Percentiles rank a stretch among this genome's conserved stretches.
These are phyloP conservation scores for Camelina sativa DNA, from an alignment of 345 rosid species.

Conservation along the genomic window DNA sequence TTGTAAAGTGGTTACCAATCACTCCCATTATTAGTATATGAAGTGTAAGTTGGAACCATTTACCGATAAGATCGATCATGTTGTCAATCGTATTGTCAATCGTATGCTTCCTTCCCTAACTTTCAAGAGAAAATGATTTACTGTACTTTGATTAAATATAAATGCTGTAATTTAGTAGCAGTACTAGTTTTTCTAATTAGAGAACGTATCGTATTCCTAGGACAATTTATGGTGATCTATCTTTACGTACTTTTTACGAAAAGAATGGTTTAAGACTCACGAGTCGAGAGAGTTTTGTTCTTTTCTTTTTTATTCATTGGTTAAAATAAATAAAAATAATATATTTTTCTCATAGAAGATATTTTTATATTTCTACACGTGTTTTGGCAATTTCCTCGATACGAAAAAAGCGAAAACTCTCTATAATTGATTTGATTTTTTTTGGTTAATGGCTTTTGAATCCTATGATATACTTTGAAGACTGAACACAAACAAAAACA, in stretches of 20 bases:
- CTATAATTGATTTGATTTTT: slow-evolving; percentile 6
- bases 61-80: too few relatives aligned
- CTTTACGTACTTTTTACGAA: slow-evolving; percentile 38
- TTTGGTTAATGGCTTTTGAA: slow-evolving; percentile 11
- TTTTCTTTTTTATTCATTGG: neutral
- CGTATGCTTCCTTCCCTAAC: neutral
- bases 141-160: neutral
- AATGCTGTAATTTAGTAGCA: neutral
- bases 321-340: neutral
- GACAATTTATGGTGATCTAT: neutral
- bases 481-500: neutral
- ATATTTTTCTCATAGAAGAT: slow-evolving; percentile 18
- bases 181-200: neutral
- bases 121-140: neutral
- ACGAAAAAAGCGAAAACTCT: slow-evolving; percentile 23
- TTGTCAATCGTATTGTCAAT: too few relatives aligned
- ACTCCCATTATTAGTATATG: too few relatives aligned
- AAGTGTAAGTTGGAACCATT: too few relatives aligned
- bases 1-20: too few relatives aligned
- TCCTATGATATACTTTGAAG: slow-evolving; percentile 13
- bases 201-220: slow-evolving; percentile 29
- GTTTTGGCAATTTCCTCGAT: slow-evolving; percentile 32
- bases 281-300: too few relatives aligned
- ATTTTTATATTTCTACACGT: slow-evolving; percentile 11
- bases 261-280: slow-evolving; percentile 33